Conservation (phyloP, 1,139 yeast species). For the Magnusiomyces fungicola region DNA sequence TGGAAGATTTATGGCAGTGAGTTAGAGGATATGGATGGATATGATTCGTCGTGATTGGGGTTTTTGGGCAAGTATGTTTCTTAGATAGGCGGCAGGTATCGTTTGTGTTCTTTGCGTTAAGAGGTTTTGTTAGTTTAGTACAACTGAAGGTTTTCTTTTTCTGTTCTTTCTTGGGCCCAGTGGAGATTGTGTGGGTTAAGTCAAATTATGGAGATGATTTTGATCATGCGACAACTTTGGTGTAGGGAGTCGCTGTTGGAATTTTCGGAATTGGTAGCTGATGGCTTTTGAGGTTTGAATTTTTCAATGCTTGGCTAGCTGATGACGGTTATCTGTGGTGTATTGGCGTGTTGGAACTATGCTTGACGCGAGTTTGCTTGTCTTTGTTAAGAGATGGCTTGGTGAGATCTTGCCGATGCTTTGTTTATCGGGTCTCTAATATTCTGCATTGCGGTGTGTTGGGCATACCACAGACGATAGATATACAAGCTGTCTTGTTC, state of each 20-base stretch:
- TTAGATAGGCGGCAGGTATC: constrained; percentile 1
- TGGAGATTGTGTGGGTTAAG: too few species aligned
- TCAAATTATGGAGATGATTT: too few species aligned
- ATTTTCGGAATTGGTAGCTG: background rate
- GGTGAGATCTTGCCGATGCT: constrained; percentile 8
- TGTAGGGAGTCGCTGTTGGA: background rate
- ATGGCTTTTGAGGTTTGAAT: background rate
- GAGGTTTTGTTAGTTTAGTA: too few species aligned
- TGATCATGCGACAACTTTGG: background rate
- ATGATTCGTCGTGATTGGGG: too few species aligned
- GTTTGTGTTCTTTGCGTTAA: background rate
- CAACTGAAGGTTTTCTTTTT: too few species aligned
- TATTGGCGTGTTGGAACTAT: background rate
- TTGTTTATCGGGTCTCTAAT: constrained; percentile 6
- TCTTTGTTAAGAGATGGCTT: background rate
- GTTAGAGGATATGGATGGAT: too few species aligned
- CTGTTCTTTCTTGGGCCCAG: too few species aligned
- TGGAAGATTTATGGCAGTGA: too few species aligned
- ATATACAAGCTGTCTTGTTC: constrained; percentile 3
- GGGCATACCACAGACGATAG: constrained; percentile 6
- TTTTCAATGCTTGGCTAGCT: background rate
- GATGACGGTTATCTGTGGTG: background rate
- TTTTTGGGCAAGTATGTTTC: background rate
- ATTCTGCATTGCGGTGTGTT: constrained; percentile 1
- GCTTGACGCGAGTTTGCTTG: background rate